Evolutionary conservation across 208 protist species (phyloP), one percentile per base, ranked within the genome.

Genomic region (Trypanosoma vivax): DNA sequence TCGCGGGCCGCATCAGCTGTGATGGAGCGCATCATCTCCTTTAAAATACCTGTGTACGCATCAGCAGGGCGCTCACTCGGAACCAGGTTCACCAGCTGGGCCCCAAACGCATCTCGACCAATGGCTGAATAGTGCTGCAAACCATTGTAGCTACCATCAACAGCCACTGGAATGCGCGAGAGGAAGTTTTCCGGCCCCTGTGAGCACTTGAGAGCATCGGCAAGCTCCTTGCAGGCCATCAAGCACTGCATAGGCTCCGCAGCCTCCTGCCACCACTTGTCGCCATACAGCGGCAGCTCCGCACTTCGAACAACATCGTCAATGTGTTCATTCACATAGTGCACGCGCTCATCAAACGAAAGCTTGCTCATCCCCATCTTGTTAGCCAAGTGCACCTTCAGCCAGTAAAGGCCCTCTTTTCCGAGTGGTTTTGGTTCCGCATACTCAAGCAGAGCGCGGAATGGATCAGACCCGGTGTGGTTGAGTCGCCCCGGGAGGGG

Each of bases 51-150:
- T n/a, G 79, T 90, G 81, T 99, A 99, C 11, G 97, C 97, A 64
- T 99, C 97, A 25, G 90, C 81, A 0, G 98, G 97, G 14, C 78
- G 58, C 18, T 94, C 87, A 37, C 73, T 87, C 0, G 93, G 94
- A 1, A 97, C 50, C 1, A 99, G 65, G 69, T 99, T 99, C 7
- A 99, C 97, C 25, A 97, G 76, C n/a, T 53, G 10, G 3, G 88
- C 98, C 30, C 98, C 98, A 16, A 90, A 70, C 5, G 86, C 76
- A 59, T 99, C 98, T n/a, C 96, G 92, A 9, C 96, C 96, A 51
- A 99, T 91, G 6, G 98, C 97, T 25, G 96, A 98, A 85, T 99
- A 99, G 80, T 99, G 98, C 78, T 99, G 97, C 47, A 99, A 72
- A 27, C 97, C 97, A 65, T 99, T 99, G 62, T 98, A 99, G 30